Evolutionary conservation across 768 basidiomycete species (phyloP).

Genomic region (Mycena indigotica): DNA sequence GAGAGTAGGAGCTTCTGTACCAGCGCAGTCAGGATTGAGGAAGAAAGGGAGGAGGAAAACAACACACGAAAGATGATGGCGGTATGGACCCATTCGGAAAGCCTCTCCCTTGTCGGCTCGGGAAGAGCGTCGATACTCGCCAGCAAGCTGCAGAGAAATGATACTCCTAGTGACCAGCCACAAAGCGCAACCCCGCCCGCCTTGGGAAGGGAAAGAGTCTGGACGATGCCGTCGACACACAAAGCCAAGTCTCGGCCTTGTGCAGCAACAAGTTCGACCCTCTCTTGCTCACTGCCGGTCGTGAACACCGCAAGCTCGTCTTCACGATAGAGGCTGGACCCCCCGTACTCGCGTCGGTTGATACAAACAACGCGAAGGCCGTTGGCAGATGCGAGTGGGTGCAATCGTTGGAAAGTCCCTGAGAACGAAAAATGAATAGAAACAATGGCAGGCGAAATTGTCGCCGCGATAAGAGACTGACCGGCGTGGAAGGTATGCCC

Average conservation of each 20-base stretch:
- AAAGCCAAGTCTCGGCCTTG: slow-evolving; percentile 34
- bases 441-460: neutral
- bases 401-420: slow-evolving; percentile 31
- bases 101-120: slow-evolving; percentile 13
- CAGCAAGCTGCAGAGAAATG: slow-evolving; percentile 27
- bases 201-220: slow-evolving; percentile 20
- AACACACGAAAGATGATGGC: slow-evolving; percentile 26
- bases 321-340: slow-evolving; percentile 32
- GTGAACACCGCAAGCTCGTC: slow-evolving; percentile 26
- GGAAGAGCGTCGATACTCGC: slow-evolving; percentile 25
- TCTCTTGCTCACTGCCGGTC: slow-evolving; percentile 21
- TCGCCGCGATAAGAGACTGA: neutral
- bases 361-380: slow-evolving; percentile 31
- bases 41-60: neutral
- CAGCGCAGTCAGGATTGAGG: neutral
- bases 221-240: slow-evolving; percentile 30
- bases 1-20: slow-evolving; percentile 27
- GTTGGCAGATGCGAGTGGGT: slow-evolving; percentile 18
- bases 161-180: slow-evolving; percentile 35
- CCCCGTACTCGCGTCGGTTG: slow-evolving; percentile 39
- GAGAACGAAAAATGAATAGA: neutral
- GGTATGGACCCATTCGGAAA: slow-evolving; percentile 26
- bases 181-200: slow-evolving; percentile 26
- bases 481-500: slow-evolving; percentile 34
- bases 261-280: slow-evolving; percentile 23